Percentiles rank a stretch among this genome's conserved stretches.
Conservation (phyloP, 345 rosid genomes). For the Salix caprea region DNA sequence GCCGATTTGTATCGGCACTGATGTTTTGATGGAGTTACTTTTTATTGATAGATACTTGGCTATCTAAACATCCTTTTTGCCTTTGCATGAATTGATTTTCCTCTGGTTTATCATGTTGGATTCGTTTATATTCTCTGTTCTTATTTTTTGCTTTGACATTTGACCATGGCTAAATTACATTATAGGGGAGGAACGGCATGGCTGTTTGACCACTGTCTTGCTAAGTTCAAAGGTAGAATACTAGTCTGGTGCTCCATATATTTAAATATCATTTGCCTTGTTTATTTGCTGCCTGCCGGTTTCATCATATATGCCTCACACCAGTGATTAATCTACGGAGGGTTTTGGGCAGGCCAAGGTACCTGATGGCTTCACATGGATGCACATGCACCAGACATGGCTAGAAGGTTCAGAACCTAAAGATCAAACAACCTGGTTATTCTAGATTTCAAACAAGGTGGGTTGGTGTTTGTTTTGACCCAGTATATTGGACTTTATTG, state of each 20-base stretch:
- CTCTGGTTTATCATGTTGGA: too few species aligned
- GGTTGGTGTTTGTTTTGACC: not conserved
- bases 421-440: constrained; percentile 15
- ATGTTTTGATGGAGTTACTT: too few species aligned
- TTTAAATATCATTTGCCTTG: not conserved
- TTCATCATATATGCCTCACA: not conserved
- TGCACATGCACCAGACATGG: constrained; percentile 28
- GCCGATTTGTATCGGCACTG: too few species aligned
- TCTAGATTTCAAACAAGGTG: constrained; percentile 4
- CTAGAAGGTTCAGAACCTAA: constrained; percentile 5
- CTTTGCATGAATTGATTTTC: too few species aligned
- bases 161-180: not conserved
- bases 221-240: constrained; percentile 42
- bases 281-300: not conserved
- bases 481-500: not conserved
- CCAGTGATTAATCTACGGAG: not conserved
- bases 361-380: constrained; percentile 26
- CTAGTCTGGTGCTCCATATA: not conserved
- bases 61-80: too few species aligned
- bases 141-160: not conserved
- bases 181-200: constrained; percentile 32
- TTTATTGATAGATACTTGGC: too few species aligned
- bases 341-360: constrained; percentile 19
- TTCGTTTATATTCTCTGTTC: too few species aligned
- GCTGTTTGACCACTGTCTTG: constrained; percentile 43